A percentile compares a stretch with the other conserved stretches of the same genome.
Evolutionary conservation across 305 asterid genomes (phyloP).

Genomic region (Fraxinus velutina): DNA sequence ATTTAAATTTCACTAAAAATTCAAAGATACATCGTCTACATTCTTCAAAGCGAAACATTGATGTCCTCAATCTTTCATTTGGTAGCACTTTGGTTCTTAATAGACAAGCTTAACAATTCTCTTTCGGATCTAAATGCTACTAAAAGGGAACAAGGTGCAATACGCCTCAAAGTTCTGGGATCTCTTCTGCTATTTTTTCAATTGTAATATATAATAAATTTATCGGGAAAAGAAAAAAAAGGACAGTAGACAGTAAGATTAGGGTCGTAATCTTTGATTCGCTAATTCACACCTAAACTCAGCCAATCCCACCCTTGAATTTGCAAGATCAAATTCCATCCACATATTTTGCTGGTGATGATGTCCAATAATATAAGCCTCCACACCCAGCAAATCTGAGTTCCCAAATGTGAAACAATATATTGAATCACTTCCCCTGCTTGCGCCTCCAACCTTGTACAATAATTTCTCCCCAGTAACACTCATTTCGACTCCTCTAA

Average conservation of each 20-base stretch:
- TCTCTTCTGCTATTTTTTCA: too few species aligned
- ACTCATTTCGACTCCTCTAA: slow-evolving; percentile 71
- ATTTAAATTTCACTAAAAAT: not conserved
- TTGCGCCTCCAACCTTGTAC: slow-evolving; percentile 52
- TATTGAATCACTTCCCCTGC: slow-evolving; percentile 42
- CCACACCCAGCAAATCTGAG: slow-evolving; percentile 73
- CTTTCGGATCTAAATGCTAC: too few species aligned
- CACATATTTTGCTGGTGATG: slow-evolving; percentile 81
- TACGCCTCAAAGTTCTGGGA: too few species aligned
- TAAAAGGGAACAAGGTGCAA: too few species aligned
- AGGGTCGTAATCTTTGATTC: slow-evolving; percentile 45
- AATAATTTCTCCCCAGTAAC: slow-evolving; percentile 62
- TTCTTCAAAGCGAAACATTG: not conserved
- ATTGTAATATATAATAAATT: not conserved
- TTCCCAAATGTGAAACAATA: slow-evolving; percentile 74
- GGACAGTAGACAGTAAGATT: not conserved
- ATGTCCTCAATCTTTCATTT: not conserved
- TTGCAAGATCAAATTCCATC: slow-evolving; percentile 72
- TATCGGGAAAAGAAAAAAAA: not conserved
- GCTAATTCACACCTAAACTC: slow-evolving; percentile 70
- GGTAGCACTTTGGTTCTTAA: not conserved
- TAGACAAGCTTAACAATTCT: not conserved
- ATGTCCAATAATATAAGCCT: slow-evolving; percentile 71
- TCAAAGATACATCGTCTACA: not conserved
- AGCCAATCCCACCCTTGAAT: slow-evolving; percentile 67